phyloP scores from a whole-genome alignment of 2,329 filamentous ascomycete species.

The Colletotrichum somersetense region DNA sequence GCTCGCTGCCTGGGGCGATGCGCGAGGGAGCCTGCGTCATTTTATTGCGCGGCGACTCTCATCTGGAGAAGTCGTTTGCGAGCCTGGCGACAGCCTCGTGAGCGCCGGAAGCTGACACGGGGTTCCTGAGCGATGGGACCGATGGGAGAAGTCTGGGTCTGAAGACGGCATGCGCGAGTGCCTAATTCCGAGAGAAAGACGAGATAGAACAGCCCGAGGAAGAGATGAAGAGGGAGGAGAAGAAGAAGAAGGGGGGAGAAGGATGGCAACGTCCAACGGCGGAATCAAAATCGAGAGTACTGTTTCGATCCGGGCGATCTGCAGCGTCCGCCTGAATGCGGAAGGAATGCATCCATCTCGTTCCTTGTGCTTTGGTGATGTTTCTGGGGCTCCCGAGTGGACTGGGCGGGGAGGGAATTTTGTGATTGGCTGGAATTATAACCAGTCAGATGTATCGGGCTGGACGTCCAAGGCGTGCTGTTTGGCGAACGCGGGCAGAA shows the following conservation, averaged over 20 bases:
- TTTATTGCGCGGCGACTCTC: neutral
- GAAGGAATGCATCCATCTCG: conserved; percentile 27
- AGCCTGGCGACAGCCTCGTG: neutral
- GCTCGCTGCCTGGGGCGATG: neutral
- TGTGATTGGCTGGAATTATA: conserved; percentile 24
- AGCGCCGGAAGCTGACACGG: neutral
- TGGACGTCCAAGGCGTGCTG: neutral
- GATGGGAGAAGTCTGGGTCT: neutral
- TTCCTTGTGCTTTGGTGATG: conserved; percentile 19
- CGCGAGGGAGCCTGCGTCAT: neutral
- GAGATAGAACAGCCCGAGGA: neutral
- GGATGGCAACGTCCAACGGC: neutral
- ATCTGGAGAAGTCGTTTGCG: neutral
- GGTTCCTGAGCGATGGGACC: neutral
- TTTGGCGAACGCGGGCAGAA: too few species aligned
- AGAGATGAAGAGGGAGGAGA: too few species aligned
- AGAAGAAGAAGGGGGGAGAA: too few species aligned
- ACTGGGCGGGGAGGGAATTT: neutral
- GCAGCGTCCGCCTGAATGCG: conserved; percentile 24
- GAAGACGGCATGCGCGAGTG: neutral
- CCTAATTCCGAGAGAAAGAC: neutral
- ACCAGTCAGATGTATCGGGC: neutral
- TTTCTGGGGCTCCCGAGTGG: conserved; percentile 1
- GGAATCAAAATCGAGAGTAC: conserved; percentile 14
- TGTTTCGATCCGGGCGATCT: conserved; percentile 19